Conservation (phyloP, 2,329 filamentous ascomycete genomes). For the Exserohilum rostratum region DNA sequence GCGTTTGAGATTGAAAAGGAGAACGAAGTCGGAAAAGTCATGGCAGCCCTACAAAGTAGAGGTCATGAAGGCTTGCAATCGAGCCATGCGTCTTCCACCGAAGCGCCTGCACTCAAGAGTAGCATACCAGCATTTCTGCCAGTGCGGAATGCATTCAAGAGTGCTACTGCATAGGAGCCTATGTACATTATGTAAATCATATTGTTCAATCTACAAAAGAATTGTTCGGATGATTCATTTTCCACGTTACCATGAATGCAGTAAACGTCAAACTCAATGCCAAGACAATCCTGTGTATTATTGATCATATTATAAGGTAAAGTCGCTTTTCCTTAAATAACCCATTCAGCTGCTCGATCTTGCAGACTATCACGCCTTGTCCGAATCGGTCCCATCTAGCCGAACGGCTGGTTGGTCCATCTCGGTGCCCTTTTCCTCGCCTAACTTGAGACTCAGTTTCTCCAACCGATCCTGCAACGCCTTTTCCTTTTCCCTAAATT, state of each 20-base stretch:
- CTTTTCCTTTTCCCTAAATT: constrained; percentile 34
- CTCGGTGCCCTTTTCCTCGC: constrained; percentile 14
- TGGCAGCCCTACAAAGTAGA: constrained; percentile 14
- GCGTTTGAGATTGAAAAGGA: constrained; percentile 27
- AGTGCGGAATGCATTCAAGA: constrained; percentile 28
- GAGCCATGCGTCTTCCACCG: neutral
- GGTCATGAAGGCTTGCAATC: neutral
- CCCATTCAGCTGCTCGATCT: neutral
- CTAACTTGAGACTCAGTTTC: constrained; percentile 35
- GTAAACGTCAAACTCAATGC: no score
- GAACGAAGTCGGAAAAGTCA: constrained; percentile 23
- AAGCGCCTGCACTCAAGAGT: constrained; percentile 4
- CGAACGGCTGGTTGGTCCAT: neutral
- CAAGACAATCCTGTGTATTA: no score
- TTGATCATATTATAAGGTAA: no score
- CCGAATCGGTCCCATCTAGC: neutral
- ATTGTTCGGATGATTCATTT: neutral
- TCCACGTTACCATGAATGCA: no score
- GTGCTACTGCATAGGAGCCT: constrained; percentile 14
- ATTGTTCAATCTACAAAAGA: neutral
- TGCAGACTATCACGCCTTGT: neutral
- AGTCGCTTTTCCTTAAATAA: no score
- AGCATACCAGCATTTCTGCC: constrained; percentile 18
- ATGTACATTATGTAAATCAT: constrained; percentile 10
- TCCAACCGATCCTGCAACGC: constrained; percentile 38